phyloP scores from a whole-genome alignment of 768 basidiomycete genomes.

The Lactarius psammicola region DNA sequence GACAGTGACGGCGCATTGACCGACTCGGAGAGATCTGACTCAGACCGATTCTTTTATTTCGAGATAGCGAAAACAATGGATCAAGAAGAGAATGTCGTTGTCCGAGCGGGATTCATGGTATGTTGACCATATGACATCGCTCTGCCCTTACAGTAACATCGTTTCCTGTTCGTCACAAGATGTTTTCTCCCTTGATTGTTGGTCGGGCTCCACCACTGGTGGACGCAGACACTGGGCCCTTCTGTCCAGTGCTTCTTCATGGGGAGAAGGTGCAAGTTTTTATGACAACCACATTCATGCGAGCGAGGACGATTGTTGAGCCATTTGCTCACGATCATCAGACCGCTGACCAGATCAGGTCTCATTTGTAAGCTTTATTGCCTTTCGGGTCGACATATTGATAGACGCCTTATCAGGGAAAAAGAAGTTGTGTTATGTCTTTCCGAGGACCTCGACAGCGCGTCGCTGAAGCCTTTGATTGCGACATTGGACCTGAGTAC shows the following conservation, averaged over 20 bases:
- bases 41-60: constrained; percentile 51
- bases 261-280: constrained; percentile 31
- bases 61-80: constrained; percentile 56
- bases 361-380: not conserved
- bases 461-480: not conserved
- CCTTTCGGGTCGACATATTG: not conserved
- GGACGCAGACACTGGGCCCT: not conserved
- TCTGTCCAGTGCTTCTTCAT: constrained; percentile 12
- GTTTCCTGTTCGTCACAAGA: not conserved
- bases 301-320: not conserved
- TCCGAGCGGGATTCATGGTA: constrained; percentile 48
- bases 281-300: constrained; percentile 15
- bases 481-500: not conserved
- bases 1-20: constrained; percentile 23
- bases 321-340: not conserved
- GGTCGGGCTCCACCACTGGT: not conserved
- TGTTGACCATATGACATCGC: not conserved
- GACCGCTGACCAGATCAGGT: not conserved
- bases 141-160: not conserved
- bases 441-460: not conserved
- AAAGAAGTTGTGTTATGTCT: not conserved
- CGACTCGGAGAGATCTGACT: constrained; percentile 43
- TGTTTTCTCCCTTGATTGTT: not conserved
- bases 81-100: constrained; percentile 50
- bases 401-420: not conserved